Base-by-base conservation (phyloP, 2,329 filamentous ascomycete species). In the Sporothrix mexicana region DNA sequence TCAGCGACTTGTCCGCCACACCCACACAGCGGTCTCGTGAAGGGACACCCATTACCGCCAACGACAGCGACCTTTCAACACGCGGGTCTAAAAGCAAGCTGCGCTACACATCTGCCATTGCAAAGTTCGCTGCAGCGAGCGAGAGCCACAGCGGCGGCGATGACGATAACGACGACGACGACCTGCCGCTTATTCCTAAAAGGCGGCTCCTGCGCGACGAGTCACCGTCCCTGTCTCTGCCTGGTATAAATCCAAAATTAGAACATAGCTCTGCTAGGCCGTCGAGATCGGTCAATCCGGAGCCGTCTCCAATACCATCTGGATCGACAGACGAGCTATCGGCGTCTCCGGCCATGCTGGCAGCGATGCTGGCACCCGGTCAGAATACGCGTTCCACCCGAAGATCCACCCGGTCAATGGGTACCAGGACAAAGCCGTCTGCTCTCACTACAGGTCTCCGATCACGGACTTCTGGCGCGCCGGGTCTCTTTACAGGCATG, bases 401-500 rank as follows among this genome's bases (percentile, higher is more conserved):
- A 74, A 68, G 49, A 43, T 57, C 23, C 13, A 23, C 67, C 9
- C 25, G 66, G 10, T 64, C 57, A 15, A 15, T 36, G n/a, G 49
- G 41, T 7, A 36, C 2, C 3, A 36, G 3, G n/a, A 13, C 62
- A 41, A 68, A 61, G 12, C n/a, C 51, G 10, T 7, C 47, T 9
- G 74, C 72, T 75, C 75, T 25, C 13, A 43, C 70, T 1, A 61
- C 1, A 20, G 73, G 12, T 43, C 75, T n/a, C 64, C 51, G 3
- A 36, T 66, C 5, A 69, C 74, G 23, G 72, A 71, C 20, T 57
- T 67, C 51, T 66, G 55, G 45, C 73, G 76, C 47, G 51, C 75
- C 49, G 69, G 75, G 73, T 10, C 74, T 97, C 0, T 97, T 98
- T 77, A 82, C 87, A 0, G 90, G 91, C 57, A 97, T 98, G 94